Conservation (phyloP, 208 protist genomes). For the Trypanosoma boissoni region DNA sequence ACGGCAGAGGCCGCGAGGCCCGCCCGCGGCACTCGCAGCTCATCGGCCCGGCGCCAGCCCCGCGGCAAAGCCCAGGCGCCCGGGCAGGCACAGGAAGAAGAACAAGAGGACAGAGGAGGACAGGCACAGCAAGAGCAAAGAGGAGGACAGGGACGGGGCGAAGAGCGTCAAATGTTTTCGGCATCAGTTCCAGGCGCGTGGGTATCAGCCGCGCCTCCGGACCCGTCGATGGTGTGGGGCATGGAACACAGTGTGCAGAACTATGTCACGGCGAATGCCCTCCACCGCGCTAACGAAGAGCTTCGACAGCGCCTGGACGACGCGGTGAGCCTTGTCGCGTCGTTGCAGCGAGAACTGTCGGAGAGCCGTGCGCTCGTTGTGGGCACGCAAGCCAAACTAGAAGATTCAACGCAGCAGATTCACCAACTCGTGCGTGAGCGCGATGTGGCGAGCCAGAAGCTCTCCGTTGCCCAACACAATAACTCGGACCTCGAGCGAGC, state of each 20-base stretch:
- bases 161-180: no score
- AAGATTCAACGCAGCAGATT: slow-evolving; percentile 66
- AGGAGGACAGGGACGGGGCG: no score
- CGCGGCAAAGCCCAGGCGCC: slow-evolving; percentile 31
- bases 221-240: slow-evolving; percentile 88
- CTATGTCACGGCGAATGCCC: slow-evolving; percentile 73
- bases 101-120: no score
- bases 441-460: slow-evolving; percentile 69
- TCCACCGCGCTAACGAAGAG: slow-evolving; percentile 88
- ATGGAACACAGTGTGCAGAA: slow-evolving; percentile 76
- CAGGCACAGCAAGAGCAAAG: no score
- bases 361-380: slow-evolving; percentile 34
- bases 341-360: slow-evolving; percentile 72
- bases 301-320: slow-evolving; percentile 78
- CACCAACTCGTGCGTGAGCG: slow-evolving; percentile 85
- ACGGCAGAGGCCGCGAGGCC: slow-evolving; percentile 4
- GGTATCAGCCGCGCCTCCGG: slow-evolving; percentile 43
- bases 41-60: slow-evolving; percentile 38
- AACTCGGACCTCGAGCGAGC: slow-evolving; percentile 56
- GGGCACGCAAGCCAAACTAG: slow-evolving; percentile 43
- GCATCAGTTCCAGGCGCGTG: slow-evolving; percentile 27
- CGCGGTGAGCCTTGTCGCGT: slow-evolving; percentile 51
- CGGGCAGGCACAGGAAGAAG: slow-evolving; percentile 18
- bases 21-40: slow-evolving; percentile 5
- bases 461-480: slow-evolving; percentile 43